Conservation (phyloP, 2,329 filamentous ascomycete species). For the Aspergillus flavus region DNA sequence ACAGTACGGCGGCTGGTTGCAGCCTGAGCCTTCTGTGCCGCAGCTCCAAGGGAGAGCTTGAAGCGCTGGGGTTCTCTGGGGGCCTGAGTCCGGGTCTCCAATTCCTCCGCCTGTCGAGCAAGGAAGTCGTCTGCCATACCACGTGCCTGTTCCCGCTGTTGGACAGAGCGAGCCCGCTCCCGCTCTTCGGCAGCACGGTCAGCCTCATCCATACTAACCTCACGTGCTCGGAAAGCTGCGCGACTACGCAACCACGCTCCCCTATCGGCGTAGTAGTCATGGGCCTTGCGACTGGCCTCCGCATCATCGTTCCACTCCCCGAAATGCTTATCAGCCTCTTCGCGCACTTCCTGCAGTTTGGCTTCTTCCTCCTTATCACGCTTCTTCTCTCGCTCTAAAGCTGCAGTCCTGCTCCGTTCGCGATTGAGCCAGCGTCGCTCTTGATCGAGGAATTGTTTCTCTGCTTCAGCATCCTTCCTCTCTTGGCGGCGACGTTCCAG, state of each 20-base stretch:
- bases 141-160: conserved; percentile 74
- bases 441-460: conserved; percentile 80
- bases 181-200: conserved; percentile 79
- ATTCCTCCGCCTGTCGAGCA: conserved; percentile 77
- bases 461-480: conserved; percentile 73
- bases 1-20: conserved; percentile 72
- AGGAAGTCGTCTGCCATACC: conserved; percentile 91
- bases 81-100: conserved; percentile 54
- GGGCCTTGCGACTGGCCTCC: conserved; percentile 71
- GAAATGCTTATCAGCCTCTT: conserved; percentile 71
- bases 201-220: conserved; percentile 75
- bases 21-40: conserved; percentile 71
- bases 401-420: conserved; percentile 79
- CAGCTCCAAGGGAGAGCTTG: conserved; percentile 89
- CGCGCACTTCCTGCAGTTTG: conserved; percentile 63
- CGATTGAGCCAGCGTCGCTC: conserved; percentile 90
- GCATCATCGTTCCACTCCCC: conserved; percentile 86
- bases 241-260: conserved; percentile 84
- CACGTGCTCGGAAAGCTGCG: conserved; percentile 69
- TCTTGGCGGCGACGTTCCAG: conserved; percentile 71
- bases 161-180: conserved; percentile 69
- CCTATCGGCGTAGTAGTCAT: conserved; percentile 86
- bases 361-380: conserved; percentile 76
- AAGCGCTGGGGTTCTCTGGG: conserved; percentile 70
- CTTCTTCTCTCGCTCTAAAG: conserved; percentile 80